These are phyloP conservation scores for Mikania micrantha DNA, from an alignment of 129 eudicot species.

Conservation along the genomic window DNA sequence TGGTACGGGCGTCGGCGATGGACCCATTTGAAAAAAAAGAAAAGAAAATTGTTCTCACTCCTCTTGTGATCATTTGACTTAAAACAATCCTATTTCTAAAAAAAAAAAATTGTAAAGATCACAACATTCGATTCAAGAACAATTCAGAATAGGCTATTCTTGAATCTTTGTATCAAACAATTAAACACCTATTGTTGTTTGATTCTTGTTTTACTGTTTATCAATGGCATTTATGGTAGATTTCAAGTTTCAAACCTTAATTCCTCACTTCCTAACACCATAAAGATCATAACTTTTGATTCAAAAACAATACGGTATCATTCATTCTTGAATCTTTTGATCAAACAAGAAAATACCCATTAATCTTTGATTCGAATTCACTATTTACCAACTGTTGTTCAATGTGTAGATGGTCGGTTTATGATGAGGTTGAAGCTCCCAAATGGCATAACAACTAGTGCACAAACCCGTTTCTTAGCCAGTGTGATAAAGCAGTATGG, in stretches of 20 bases:
- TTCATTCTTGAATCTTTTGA: not conserved
- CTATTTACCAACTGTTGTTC: not conserved
- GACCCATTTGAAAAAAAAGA: too few species aligned
- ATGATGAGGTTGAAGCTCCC: constrained; percentile 99
- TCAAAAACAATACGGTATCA: not conserved
- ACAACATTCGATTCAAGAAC: too few species aligned
- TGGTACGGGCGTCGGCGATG: too few species aligned
- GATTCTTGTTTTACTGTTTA: not conserved
- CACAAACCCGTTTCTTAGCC: constrained; percentile 83
- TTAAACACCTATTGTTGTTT: not conserved
- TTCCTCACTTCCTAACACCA: not conserved
- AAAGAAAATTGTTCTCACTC: too few species aligned
- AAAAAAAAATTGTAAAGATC: too few species aligned
- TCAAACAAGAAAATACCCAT: constrained; percentile 11
- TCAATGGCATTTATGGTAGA: not conserved
- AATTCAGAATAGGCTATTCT: too few species aligned
- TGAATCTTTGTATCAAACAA: not conserved
- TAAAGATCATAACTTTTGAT: constrained; percentile 9
- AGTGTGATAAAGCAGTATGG: constrained; percentile 83
- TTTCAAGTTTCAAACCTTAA: not conserved
- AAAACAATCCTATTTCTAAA: too few species aligned
- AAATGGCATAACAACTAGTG: constrained; percentile 85
- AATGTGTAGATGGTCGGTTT: constrained; percentile 74
- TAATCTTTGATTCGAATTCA: not conserved
- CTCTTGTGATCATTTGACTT: too few species aligned